Conservation (phyloP, 1,139 yeast species). For the Geotrichum cucujoidarum region DNA sequence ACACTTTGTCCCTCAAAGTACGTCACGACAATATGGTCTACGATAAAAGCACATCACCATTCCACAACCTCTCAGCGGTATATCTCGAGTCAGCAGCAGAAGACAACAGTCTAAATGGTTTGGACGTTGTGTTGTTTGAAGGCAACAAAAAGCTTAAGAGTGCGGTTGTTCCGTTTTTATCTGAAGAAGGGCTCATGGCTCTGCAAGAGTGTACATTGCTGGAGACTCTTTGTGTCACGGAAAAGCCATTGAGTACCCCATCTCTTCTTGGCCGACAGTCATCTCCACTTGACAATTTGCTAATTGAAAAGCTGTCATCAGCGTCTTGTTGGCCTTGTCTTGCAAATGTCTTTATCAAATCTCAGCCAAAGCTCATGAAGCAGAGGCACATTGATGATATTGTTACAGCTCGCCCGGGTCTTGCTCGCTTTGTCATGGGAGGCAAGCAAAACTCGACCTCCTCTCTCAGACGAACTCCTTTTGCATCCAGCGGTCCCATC, state of each 20-base stretch:
- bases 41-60: neutral
- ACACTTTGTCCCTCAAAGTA: neutral
- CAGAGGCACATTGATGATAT: neutral
- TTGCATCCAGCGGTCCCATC: neutral
- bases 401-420: neutral
- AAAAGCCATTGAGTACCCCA: too few species aligned
- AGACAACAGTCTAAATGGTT: neutral
- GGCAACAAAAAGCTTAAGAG: neutral
- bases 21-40: neutral
- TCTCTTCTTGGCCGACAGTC: too few species aligned
- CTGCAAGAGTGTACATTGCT: neutral
- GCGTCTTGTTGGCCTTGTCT: too few species aligned
- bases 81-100: neutral
- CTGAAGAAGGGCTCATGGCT: neutral
- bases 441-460: neutral
- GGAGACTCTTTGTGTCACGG: neutral
- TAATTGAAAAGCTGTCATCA: too few species aligned
- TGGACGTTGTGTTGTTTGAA: neutral
- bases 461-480: neutral
- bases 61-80: neutral
- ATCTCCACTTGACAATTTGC: too few species aligned
- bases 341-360: too few species aligned
- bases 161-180: neutral
- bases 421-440: neutral
- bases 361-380: too few species aligned